Evolutionary conservation across 2,329 filamentous ascomycete genomes (phyloP), one percentile per base, ranked within the genome.

Genomic region (Pyrenochaeta sp.): DNA sequence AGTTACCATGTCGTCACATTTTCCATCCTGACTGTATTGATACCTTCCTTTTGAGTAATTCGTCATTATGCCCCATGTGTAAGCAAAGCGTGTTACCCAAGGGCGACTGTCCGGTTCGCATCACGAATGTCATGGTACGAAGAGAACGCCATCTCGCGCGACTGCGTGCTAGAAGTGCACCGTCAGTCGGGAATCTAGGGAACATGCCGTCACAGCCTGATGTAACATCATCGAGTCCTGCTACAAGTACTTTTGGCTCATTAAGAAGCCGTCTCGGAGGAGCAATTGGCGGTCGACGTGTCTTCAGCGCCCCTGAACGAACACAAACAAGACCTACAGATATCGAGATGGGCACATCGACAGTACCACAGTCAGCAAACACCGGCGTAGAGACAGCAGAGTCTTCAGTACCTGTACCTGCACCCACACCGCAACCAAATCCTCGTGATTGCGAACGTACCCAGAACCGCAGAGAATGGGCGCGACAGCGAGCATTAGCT

Each of bases 21-120:
- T 99, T 92, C 71, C 93, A 99, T 56, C 87, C 89, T 0, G 87
- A 89, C 53, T 99, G 94, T 63, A 92, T 97, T 53, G 92, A 97
- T 63, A 82, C 86, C 15, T 96, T 94, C 60, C 77, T 97, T 9
- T 79, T 81, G 29, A 80, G 85, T 41, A 87, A 87, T 64, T 95
- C 89, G 65, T 95, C 89, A 13, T 78, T 96, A 2, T 99, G 94
- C 63, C 93, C 94, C 1, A 77, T 96, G 58, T 99, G 94, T 77
- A 96, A 96, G 69, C 83, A 86, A 48, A 89, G 83, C 35, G 89
- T 92, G 61, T 74, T 96, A 1, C 91, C 92, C 61, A 68, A 58
- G 74, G 89, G 78, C 13, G 80, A 72, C 38, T 78, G 76, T 48
- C 75, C 77, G 0, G 73, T 76, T 0, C 50, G 44, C 1, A 67